These are phyloP conservation scores for Xylogone sp. DNA, from an alignment of 2,329 filamentous ascomycete genomes.

Conservation along the genomic window DNA sequence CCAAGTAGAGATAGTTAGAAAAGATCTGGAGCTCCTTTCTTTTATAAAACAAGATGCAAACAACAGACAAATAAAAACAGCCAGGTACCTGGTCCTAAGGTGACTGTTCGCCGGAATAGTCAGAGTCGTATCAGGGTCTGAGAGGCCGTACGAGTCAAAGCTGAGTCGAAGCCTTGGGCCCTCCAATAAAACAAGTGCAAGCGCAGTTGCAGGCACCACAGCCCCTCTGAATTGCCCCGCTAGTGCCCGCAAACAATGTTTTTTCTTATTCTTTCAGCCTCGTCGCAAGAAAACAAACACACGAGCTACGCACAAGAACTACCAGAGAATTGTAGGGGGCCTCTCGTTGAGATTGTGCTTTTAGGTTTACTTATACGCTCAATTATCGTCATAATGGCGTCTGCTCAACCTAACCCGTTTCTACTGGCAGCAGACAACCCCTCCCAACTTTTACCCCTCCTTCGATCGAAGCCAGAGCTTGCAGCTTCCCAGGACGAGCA, in stretches of 20 bases:
- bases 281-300: not conserved
- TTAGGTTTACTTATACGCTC: not conserved
- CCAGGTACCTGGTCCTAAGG: not conserved
- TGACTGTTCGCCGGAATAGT: not conserved
- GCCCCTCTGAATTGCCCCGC: not conserved
- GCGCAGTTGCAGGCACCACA: not conserved
- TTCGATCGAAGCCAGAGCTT: constrained; percentile 70
- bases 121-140: not conserved
- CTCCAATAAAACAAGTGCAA: not conserved
- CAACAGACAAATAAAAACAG: not conserved
- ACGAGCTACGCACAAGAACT: too few species aligned
- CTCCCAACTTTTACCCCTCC: constrained; percentile 66
- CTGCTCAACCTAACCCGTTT: constrained; percentile 53
- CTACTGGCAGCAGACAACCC: constrained; percentile 81
- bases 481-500: constrained; percentile 81
- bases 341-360: too few species aligned
- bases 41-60: not conserved
- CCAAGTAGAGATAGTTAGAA: not conserved
- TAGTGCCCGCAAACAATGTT: not conserved
- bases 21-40: not conserved
- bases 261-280: not conserved
- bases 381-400: not conserved
- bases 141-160: not conserved
- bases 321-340: too few species aligned
- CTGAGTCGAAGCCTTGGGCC: not conserved